Conservation (phyloP, 169 alveolate species). For the Plasmodium berghei region DNA sequence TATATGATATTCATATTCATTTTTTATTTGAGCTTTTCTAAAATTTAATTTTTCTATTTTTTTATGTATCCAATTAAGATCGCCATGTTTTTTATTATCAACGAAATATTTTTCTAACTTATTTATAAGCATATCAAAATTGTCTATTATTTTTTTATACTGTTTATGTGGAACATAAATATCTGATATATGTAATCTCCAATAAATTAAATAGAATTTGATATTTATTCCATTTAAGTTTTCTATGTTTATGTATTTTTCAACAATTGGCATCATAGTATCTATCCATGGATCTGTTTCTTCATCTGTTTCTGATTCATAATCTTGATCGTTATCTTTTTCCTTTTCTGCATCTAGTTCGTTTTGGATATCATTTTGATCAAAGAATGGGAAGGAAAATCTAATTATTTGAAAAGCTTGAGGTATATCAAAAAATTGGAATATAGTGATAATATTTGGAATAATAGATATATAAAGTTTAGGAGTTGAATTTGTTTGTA, state of each 20-base stretch:
- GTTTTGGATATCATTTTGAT: neutral
- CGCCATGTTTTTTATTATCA: conserved; percentile 56
- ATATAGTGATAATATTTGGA: conserved; percentile 20
- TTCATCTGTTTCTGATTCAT: conserved; percentile 1
- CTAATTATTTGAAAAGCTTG: conserved; percentile 41
- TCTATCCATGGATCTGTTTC: conserved; percentile 19
- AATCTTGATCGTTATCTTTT: neutral
- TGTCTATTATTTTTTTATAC: conserved; percentile 32
- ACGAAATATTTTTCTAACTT: conserved; percentile 37
- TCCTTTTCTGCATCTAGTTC: neutral
- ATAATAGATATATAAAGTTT: conserved; percentile 15
- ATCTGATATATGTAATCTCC: conserved; percentile 60
- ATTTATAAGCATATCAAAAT: conserved; percentile 42
- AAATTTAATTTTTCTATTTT: conserved; percentile 16
- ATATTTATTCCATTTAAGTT: conserved; percentile 55
- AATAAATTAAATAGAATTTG: conserved; percentile 38
- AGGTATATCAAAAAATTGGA: conserved; percentile 43
- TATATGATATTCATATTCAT: conserved; percentile 50
- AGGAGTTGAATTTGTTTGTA: conserved; percentile 34
- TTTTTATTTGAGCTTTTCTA: conserved; percentile 26
- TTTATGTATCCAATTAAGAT: conserved; percentile 40
- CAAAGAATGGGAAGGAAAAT: conserved; percentile 47
- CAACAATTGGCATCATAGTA: conserved; percentile 15
- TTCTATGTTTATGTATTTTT: conserved; percentile 30
- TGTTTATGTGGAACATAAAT: conserved; percentile 66